These are phyloP conservation scores for Clarireedia sp. DNA, from an alignment of 2,329 filamentous ascomycete genomes.

Conservation along the genomic window DNA sequence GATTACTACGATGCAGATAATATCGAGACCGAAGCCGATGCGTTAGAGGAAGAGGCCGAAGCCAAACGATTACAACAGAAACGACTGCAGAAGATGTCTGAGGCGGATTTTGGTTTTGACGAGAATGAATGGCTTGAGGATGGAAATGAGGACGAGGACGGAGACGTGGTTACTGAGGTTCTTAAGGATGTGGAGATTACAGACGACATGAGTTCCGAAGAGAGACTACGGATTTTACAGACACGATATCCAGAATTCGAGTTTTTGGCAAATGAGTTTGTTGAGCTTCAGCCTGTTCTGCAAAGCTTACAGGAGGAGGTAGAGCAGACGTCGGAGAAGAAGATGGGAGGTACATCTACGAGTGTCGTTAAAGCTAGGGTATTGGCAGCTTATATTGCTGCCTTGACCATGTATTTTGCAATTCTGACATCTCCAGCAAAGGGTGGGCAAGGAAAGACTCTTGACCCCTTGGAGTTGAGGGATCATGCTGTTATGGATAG, in stretches of 20 bases:
- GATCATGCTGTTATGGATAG: constrained; percentile 89
- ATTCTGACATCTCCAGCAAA: constrained; percentile 73
- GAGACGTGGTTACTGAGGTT: constrained; percentile 72
- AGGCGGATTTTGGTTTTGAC: constrained; percentile 90
- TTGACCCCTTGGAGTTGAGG: constrained; percentile 71
- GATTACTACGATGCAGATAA: constrained; percentile 90
- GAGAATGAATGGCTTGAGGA: constrained; percentile 73
- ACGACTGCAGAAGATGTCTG: constrained; percentile 79
- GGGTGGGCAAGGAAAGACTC: constrained; percentile 45
- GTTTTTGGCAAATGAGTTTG: constrained; percentile 65
- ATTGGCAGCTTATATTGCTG: constrained; percentile 76
- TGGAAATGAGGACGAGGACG: constrained; percentile 40
- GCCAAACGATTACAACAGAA: constrained; percentile 84
- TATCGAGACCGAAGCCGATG: constrained; percentile 57
- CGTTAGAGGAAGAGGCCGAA: constrained; percentile 86
- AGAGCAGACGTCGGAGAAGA: constrained; percentile 25
- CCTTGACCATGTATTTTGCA: constrained; percentile 89
- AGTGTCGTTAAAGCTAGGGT: constrained; percentile 66
- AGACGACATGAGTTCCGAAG: constrained; percentile 66
- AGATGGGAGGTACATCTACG: constrained; percentile 20
- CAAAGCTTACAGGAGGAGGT: constrained; percentile 50
- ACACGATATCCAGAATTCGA: constrained; percentile 89
- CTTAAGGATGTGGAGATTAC: constrained; percentile 77
- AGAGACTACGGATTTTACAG: constrained; percentile 67
- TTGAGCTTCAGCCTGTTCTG: constrained; percentile 46